Conservation (phyloP, 23 red algal genomes). For the Gracilaria domingensis region DNA sequence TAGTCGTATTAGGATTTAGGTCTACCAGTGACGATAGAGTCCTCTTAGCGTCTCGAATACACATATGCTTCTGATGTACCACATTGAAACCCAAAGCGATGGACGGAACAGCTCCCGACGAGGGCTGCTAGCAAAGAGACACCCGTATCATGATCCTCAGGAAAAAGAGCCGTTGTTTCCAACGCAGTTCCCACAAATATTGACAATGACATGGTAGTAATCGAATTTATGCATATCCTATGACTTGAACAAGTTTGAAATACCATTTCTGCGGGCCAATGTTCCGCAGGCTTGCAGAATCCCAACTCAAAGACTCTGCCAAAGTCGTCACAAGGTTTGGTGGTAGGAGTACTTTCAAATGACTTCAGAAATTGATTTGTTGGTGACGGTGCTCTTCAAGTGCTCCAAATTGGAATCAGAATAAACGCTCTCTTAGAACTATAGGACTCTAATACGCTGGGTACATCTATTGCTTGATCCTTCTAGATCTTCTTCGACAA, state of each 20-base stretch:
- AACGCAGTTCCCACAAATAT: background rate
- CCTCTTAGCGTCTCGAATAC: too few relatives aligned
- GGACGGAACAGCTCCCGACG: background rate
- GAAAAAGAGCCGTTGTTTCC: background rate
- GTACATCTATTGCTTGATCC: too few relatives aligned
- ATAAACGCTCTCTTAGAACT: too few relatives aligned
- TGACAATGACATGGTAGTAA: background rate
- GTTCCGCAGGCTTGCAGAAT: background rate
- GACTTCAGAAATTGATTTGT: too few relatives aligned
- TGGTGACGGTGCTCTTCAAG: background rate
- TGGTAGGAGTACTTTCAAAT: too few relatives aligned
- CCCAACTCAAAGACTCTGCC: background rate
- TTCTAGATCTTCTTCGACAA: too few relatives aligned
- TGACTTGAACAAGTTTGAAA: background rate
- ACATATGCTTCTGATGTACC: conserved; percentile 45
- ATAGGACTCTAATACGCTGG: too few relatives aligned
- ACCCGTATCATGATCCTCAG: background rate
- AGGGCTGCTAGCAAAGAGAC: conserved; percentile 13
- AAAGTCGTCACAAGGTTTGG: too few relatives aligned
- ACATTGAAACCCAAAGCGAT: background rate
- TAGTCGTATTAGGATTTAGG: too few relatives aligned
- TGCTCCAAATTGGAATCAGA: too few relatives aligned
- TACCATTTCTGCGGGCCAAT: background rate
- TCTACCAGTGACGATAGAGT: too few relatives aligned
- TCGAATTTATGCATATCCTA: conserved; percentile 5